Evolutionary conservation across 75 land plant genomes (phyloP).

Genomic region (Pinus tabuliformis): DNA sequence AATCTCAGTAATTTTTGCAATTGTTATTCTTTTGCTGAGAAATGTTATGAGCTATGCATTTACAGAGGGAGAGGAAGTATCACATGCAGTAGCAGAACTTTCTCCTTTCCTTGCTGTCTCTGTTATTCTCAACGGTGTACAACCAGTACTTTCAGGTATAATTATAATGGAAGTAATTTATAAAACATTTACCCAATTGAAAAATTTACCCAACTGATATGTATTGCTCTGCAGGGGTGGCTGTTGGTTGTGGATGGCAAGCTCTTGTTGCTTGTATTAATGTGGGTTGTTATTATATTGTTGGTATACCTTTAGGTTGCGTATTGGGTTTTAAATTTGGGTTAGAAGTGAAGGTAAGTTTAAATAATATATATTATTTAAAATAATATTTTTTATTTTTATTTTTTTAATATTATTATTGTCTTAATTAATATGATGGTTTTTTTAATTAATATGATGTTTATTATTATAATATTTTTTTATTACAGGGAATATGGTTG

Average conservation of each 20-base stretch:
- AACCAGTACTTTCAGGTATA: conserved; percentile 71
- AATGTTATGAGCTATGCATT: conserved; percentile 56
- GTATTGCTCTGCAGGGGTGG: conserved; percentile 27
- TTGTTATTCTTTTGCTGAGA: conserved; percentile 24
- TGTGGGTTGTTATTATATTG: conserved; percentile 51
- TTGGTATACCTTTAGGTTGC: conserved; percentile 60
- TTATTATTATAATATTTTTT: not conserved
- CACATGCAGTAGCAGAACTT: conserved; percentile 46
- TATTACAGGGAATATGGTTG: conserved; percentile 46
- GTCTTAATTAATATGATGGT: no score
- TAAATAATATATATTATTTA: no score
- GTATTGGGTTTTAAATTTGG: conserved; percentile 56
- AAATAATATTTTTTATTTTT: no score
- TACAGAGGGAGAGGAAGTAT: conserved; percentile 39
- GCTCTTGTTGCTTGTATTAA: conserved; percentile 56
- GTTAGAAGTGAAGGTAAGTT: conserved; percentile 43
- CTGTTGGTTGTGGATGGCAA: conserved; percentile 83
- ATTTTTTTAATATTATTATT: not conserved
- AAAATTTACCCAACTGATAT: no score
- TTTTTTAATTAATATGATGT: not conserved
- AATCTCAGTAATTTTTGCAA: conserved; percentile 21
- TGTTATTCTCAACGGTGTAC: conserved; percentile 65
- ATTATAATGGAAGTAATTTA: no score
- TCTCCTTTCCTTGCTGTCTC: conserved; percentile 53
- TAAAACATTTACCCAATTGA: no score